A percentile compares a stretch with the other conserved stretches of the same genome.
These are phyloP conservation scores for Russula olivacea DNA, from an alignment of 768 basidiomycete species.

Conservation along the genomic window DNA sequence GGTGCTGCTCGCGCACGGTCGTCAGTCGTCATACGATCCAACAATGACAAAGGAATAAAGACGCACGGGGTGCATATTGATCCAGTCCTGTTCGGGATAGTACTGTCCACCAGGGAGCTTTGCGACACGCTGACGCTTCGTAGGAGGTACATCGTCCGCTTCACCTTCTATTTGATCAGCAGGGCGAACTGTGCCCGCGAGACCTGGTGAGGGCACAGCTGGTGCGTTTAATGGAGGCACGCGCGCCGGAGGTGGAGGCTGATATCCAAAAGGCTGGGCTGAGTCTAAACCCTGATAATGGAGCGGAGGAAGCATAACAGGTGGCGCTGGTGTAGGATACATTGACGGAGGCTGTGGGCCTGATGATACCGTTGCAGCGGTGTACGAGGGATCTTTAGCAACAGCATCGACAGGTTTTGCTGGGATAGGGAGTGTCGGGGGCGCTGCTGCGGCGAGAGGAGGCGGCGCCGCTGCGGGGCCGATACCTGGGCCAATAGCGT, in stretches of 20 bases:
- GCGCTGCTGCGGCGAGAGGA: slow-evolving; percentile 54
- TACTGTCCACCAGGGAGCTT: slow-evolving; percentile 79
- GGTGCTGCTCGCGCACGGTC: slow-evolving; percentile 46
- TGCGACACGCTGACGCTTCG: slow-evolving; percentile 83
- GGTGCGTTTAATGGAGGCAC: slow-evolving; percentile 52
- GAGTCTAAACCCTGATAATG: slow-evolving; percentile 79
- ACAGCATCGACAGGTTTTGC: slow-evolving; percentile 44
- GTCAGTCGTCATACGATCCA: neutral
- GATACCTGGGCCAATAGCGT: slow-evolving; percentile 83
- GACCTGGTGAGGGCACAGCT: slow-evolving; percentile 42
- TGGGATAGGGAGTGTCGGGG: slow-evolving; percentile 61
- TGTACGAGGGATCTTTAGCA: slow-evolving; percentile 50
- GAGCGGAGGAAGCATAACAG: slow-evolving; percentile 75
- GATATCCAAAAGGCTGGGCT: slow-evolving; percentile 73
- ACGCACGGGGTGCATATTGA: slow-evolving; percentile 77
- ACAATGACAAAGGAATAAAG: slow-evolving; percentile 13
- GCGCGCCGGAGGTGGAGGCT: slow-evolving; percentile 46
- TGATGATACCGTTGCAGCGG: slow-evolving; percentile 83
- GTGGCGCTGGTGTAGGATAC: slow-evolving; percentile 49
- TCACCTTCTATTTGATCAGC: slow-evolving; percentile 77
- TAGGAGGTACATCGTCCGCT: slow-evolving; percentile 61
- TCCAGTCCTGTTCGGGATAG: slow-evolving; percentile 89
- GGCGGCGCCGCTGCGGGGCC: slow-evolving; percentile 73
- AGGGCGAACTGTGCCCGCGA: slow-evolving; percentile 64
- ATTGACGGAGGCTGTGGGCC: slow-evolving; percentile 86